Conservation (phyloP, 2,329 filamentous ascomycete species). For the Cadophora gregata region DNA sequence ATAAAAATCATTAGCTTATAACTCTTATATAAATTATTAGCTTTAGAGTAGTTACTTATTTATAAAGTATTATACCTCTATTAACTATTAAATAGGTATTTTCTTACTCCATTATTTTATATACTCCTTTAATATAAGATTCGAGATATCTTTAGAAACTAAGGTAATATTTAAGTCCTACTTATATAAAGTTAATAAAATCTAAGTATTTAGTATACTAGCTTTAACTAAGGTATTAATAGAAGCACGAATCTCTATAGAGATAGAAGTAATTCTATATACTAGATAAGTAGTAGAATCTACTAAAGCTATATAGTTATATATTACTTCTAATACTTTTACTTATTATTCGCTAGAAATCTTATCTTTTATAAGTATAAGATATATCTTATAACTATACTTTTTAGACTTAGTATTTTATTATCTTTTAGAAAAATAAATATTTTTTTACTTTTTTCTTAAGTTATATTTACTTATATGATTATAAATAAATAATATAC, state of each 20-base stretch:
- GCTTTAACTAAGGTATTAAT: neutral
- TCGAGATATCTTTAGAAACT: neutral
- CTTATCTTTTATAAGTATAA: neutral
- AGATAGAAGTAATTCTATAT: constrained; percentile 2
- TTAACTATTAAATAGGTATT: neutral
- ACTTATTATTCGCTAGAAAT: neutral
- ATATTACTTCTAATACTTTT: neutral
- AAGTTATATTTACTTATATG: neutral
- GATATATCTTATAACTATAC: neutral
- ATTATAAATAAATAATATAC: neutral
- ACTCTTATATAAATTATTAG: constrained; percentile 1
- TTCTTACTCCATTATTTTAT: neutral
- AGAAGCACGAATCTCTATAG: neutral
- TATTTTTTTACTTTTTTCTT: neutral
- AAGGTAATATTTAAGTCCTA: neutral
- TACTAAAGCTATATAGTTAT: neutral
- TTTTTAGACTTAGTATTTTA: neutral
- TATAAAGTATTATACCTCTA: neutral
- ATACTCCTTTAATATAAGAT: neutral
- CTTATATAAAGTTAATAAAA: neutral
- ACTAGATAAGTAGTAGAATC: neutral
- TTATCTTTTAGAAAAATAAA: neutral
- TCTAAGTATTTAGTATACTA: neutral
- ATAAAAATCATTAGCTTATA: neutral
- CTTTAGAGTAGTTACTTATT: neutral